phyloP scores from a whole-genome alignment of 257 asterid genomes.

The Capsicum baccatum region DNA sequence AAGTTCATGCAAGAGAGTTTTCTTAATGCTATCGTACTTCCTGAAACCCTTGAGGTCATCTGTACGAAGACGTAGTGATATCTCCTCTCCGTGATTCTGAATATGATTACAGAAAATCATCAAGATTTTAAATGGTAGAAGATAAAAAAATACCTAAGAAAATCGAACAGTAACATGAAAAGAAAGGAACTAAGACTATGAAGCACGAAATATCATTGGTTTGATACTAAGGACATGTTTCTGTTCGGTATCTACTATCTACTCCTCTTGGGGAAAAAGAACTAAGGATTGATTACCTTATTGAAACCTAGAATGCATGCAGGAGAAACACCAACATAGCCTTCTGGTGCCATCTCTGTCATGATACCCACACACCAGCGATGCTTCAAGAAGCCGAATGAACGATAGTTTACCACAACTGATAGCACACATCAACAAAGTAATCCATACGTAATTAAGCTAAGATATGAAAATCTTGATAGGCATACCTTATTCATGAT shows the following conservation, averaged over 20 bases:
- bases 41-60: conserved; percentile 97
- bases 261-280: neutral
- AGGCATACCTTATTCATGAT: conserved; percentile 86
- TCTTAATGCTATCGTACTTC: conserved; percentile 82
- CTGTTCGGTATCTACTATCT: neutral
- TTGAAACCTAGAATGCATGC: conserved; percentile 90
- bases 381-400: conserved; percentile 63
- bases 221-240: neutral
- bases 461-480: conserved; percentile 24
- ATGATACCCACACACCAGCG: conserved; percentile 90
- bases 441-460: conserved; percentile 28
- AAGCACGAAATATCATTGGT: neutral
- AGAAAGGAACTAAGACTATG: neutral
- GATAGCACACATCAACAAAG: neutral
- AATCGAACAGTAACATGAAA: conserved; percentile 3
- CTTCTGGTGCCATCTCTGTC: conserved; percentile 97
- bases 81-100: conserved; percentile 96
- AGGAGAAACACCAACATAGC: conserved; percentile 92
- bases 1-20: conserved; percentile 91
- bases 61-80: conserved; percentile 90
- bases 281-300: conserved; percentile 58
- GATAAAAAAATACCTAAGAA: conserved; percentile 22
- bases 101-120: conserved; percentile 29
- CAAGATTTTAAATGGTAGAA: conserved; percentile 34
- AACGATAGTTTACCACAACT: conserved; percentile 37